phyloP scores from a whole-genome alignment of 1,139 yeast genomes.

The Arxiozyma heterogenica region DNA sequence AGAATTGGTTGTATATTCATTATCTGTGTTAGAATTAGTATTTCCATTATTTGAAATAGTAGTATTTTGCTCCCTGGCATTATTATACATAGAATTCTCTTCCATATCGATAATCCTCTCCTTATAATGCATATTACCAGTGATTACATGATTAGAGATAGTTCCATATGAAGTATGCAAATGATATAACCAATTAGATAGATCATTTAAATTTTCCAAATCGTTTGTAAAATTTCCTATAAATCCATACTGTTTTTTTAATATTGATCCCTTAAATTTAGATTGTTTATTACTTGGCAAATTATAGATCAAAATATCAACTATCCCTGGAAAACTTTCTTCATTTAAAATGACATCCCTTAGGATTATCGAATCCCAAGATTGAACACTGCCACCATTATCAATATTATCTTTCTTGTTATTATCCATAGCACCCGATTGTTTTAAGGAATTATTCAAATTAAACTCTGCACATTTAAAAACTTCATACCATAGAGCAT shows the following conservation, averaged over 20 bases:
- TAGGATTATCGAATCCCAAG: constrained; percentile 26
- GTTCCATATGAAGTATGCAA: constrained; percentile 22
- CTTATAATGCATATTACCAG: constrained; percentile 25
- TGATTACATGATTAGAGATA: constrained; percentile 26
- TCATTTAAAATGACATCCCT: constrained; percentile 23
- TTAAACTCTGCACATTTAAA: constrained; percentile 20
- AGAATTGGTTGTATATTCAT: neutral
- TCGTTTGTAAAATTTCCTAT: constrained; percentile 22
- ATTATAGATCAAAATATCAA: constrained; percentile 28
- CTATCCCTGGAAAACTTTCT: constrained; percentile 24
- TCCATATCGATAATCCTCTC: constrained; percentile 10
- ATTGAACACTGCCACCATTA: constrained; percentile 1
- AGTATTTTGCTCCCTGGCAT: neutral
- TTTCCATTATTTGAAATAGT: neutral
- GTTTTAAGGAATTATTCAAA: neutral
- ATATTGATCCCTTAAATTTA: constrained; percentile 5
- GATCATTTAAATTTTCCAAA: constrained; percentile 17
- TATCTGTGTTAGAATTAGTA: constrained; percentile 1
- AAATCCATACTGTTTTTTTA: constrained; percentile 22
- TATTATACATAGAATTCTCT: constrained; percentile 1
- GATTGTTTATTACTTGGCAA: constrained; percentile 14
- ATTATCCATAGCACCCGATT: neutral
- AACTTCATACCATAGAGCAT: constrained; percentile 17
- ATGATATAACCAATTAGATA: constrained; percentile 30
- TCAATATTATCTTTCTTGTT: neutral